Percentiles rank a stretch among this genome's conserved stretches.
Conservation (phyloP, 2,329 filamentous ascomycete genomes). For the Colletotrichum agaves region DNA sequence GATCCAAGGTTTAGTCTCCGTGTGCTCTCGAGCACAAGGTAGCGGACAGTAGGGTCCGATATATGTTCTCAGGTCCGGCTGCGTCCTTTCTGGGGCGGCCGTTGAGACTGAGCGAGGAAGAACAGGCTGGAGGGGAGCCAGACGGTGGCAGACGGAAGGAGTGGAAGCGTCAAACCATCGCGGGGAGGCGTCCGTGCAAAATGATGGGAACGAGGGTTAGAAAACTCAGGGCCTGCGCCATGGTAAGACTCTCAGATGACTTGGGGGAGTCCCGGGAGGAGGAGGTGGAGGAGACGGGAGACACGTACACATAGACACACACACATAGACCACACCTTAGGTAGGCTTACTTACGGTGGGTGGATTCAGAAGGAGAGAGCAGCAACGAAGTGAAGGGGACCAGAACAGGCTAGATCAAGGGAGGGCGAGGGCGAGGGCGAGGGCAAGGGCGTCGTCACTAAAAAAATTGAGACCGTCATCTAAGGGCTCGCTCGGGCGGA, state of each 20-base stretch:
- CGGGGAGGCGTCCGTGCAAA: constrained; percentile 36
- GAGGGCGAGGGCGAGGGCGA: constrained; percentile 28
- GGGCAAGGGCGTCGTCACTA: constrained; percentile 32
- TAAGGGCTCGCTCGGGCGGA: constrained; percentile 25
- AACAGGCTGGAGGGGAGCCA: constrained; percentile 29
- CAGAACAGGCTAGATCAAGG: constrained; percentile 24
- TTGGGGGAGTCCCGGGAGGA: background rate
- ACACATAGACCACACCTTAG: background rate
- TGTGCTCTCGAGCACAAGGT: constrained; percentile 11
- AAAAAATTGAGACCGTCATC: constrained; percentile 23
- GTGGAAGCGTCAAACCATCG: constrained; percentile 36
- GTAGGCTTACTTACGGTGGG: constrained; percentile 7
- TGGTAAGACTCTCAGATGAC: constrained; percentile 15
- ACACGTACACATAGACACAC: background rate
- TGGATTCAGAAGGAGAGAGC: background rate
- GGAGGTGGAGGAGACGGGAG: background rate
- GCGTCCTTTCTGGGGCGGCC: constrained; percentile 10
- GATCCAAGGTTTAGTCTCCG: background rate
- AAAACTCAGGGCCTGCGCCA: constrained; percentile 24
- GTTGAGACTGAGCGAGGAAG: constrained; percentile 17
- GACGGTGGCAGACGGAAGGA: constrained; percentile 22
- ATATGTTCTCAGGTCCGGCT: constrained; percentile 28
- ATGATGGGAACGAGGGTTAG: constrained; percentile 27
- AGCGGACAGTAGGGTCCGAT: constrained; percentile 24
- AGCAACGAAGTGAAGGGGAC: background rate